Conservation (phyloP, 2,329 filamentous ascomycete species). For the Pyrenochaeta sp. region DNA sequence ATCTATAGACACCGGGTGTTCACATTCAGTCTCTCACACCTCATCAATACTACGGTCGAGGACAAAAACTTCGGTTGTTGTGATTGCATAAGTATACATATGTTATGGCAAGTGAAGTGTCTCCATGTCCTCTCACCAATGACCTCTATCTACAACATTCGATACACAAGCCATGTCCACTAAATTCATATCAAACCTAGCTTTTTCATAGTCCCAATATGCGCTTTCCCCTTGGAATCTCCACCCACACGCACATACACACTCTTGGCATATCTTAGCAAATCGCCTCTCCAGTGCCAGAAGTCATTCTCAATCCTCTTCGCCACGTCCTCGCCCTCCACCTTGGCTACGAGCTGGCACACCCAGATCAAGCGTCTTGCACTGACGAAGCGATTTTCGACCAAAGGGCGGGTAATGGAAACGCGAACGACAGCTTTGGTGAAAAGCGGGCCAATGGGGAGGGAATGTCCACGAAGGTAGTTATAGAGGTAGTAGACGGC, state of each 20-base stretch:
- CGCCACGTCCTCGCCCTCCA: slow-evolving; percentile 40
- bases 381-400: slow-evolving; percentile 40
- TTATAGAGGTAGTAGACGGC: slow-evolving; percentile 38
- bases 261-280: slow-evolving; percentile 36
- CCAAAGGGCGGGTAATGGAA: slow-evolving; percentile 35
- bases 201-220: slow-evolving; percentile 39
- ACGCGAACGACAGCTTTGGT: slow-evolving; percentile 37
- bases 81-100: too few relatives aligned
- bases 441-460: slow-evolving; percentile 40
- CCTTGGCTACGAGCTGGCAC: slow-evolving; percentile 34
- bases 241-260: slow-evolving; percentile 26
- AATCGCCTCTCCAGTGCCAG: slow-evolving; percentile 37
- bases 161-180: too few relatives aligned
- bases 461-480: slow-evolving; percentile 28
- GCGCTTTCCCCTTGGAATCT: slow-evolving; percentile 26
- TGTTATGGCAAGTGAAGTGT: too few relatives aligned
- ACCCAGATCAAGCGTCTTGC: slow-evolving; percentile 40
- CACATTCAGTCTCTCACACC: too few relatives aligned
- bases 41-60: too few relatives aligned
- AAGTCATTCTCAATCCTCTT: slow-evolving; percentile 37
- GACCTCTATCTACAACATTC: too few relatives aligned
- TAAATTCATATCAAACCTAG: slow-evolving; percentile 31
- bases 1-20: too few relatives aligned
- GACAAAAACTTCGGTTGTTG: too few relatives aligned
- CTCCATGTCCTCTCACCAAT: too few relatives aligned